Evolutionary conservation across 345 rosid genomes (phyloP).

Genomic region (Stellera chamaejasme): DNA sequence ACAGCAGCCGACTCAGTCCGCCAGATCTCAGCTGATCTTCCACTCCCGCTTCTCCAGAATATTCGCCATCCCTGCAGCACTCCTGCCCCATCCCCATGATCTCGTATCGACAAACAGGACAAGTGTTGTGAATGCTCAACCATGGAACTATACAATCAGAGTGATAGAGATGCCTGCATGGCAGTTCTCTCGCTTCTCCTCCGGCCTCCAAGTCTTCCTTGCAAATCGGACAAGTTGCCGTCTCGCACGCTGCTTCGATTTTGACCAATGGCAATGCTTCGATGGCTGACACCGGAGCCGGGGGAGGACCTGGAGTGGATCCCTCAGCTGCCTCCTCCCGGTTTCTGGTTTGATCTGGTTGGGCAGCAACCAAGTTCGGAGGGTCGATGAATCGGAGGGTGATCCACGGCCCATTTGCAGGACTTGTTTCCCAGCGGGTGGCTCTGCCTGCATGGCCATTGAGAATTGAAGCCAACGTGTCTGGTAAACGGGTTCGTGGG

Average conservation of each 20-base stretch:
- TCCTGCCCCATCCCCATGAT: conserved; percentile 8
- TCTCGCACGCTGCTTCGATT: conserved; percentile 24
- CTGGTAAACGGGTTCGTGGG: conserved; percentile 10
- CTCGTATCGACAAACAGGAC: conserved; percentile 62
- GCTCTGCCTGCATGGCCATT: conserved; percentile 15
- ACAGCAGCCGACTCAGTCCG: conserved; percentile 16
- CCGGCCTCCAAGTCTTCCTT: conserved; percentile 61
- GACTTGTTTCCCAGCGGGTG: conserved; percentile 30
- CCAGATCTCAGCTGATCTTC: conserved; percentile 17
- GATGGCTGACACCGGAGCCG: conserved; percentile 31
- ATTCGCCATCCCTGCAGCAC: not conserved
- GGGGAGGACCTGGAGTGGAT: conserved; percentile 36
- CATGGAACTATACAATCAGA: conserved; percentile 63
- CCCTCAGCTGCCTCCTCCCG: conserved; percentile 5
- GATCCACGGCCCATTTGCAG: conserved; percentile 39
- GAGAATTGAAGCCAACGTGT: conserved; percentile 18
- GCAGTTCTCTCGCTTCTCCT: conserved; percentile 42
- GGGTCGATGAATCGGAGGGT: conserved; percentile 37
- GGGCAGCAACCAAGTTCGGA: not conserved
- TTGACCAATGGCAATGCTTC: conserved; percentile 38
- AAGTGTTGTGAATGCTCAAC: conserved; percentile 58
- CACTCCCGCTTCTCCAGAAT: conserved; percentile 9
- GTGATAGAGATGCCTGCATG: conserved; percentile 71
- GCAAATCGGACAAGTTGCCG: conserved; percentile 53
- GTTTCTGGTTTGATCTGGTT: not conserved